Evolutionary conservation across 2,329 filamentous ascomycete genomes (phyloP), one percentile per base, ranked within the genome.

Genomic region (Fusarium sp.): DNA sequence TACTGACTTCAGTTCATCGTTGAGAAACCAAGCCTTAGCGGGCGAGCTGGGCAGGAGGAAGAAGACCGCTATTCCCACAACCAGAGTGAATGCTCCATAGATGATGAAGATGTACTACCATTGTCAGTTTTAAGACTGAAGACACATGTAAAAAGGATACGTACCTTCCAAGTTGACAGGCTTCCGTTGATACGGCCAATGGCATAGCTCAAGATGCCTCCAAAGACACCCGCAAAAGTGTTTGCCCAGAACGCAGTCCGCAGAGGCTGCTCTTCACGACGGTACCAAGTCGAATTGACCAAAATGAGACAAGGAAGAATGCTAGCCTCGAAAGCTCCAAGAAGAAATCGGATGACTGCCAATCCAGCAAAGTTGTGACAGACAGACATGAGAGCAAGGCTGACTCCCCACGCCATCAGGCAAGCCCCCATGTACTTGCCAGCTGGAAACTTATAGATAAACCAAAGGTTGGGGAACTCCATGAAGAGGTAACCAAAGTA

Each of bases 401-500:
- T 77, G 58, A 11, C 64, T 37, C 75, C 75, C 72, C 74, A 74
- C 1, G 69, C 64, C 6, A 71, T 40, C 2, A 78, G 68, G n/a
- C 70, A 71, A 11, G 66, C 50, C 4, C 73, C 68, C 10, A 75
- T 61, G 25, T 64, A 67, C n/a, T 68, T 71, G 10, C 66, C 69
- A 6, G 71, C 54, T 1, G 70, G 68, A 4, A 73, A 17, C 61
- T 63, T 17, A 54, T 65, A 56, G 47, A 74, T 64, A 3, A 76
- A 47, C 71, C 69, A 69, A n/a, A 72, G 54, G 25, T 30, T 86
- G 2, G 87, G 85, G 72, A 86, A 87, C 27, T 86, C 84, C 76
- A 84, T 86, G 15, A 82, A 80, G 9, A 89, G 83, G 74, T 88
- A 88, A 33, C 82, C 82, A 60, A 84, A 79, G 74, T 84, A 84